Base-by-base conservation (phyloP, 306 rosid species). In the Cicer bijugum region DNA sequence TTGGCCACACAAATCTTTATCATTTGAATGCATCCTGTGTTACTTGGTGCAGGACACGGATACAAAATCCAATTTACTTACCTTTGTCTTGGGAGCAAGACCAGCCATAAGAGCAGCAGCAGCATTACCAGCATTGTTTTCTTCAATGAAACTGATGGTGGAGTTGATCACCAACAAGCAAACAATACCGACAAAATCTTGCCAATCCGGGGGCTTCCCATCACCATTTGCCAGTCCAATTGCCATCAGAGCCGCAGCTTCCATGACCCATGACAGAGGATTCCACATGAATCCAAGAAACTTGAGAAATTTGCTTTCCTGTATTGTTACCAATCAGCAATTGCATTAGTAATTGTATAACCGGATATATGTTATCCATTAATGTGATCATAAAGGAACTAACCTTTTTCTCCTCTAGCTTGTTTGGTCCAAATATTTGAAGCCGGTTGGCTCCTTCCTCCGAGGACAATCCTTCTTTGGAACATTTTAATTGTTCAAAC, bases 61-160 rank as follows among this genome's bases (percentile, higher is more conserved):
- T 2, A 55, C 5, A 73, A 47, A 19, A 20, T 12, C 45, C 7
- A 45, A 72, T 69, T 55, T 1, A 45, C 5, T 19, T 81, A 94
- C 98, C 96, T 94, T 94, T 14, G 98, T 86, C 74, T 94, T 94
- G 3, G 98, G 98, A 67, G 98, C 98, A 85, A 94, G 98, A 78
- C 98, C 91, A 53, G 97, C 97, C 98, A 94, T 94, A 46, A 94
- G 98, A 14, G 98, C 98, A 38, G 98, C 98, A 28, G 98, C 98
- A 14, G 98, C 98, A 83, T 94, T 94, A 43, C 98, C 98, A 1
- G 98, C 98, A 76, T 94, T 94, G 63, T 94, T 94, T 81, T 94
- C 98, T 86, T 94, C 98, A 72, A 94, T 88, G 85, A 94, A 94
- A 89, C 97, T 91, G 84, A 94, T 94, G 59, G 96, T 94, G 53